phyloP scores from a whole-genome alignment of 148 eudicot species.

The Heliosperma pusillum region DNA sequence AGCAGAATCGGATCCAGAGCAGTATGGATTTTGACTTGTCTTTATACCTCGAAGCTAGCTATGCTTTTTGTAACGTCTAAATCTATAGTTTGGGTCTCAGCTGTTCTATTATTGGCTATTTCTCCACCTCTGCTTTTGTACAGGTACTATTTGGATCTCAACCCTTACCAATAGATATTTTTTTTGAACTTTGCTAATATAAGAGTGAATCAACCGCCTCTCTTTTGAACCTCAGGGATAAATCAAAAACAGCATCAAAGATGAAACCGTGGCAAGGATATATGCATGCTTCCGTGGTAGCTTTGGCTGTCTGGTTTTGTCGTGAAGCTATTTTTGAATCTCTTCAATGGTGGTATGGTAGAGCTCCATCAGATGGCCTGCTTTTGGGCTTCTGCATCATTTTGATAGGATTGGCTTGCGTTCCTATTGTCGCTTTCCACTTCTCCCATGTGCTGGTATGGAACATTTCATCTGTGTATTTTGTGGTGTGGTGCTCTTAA shows the following conservation, averaged over 20 bases:
- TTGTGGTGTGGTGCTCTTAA: not conserved
- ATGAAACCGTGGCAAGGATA: slow-evolving; percentile 98
- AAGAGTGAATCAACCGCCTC: slow-evolving; percentile 19
- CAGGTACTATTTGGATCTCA: slow-evolving; percentile 48
- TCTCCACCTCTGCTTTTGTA: slow-evolving; percentile 96
- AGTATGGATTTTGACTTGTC: slow-evolving; percentile 81
- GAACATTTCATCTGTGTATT: slow-evolving; percentile 12
- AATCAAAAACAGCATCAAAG: slow-evolving; percentile 74
- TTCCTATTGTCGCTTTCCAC: slow-evolving; percentile 90
- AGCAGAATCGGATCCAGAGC: slow-evolving; percentile 73
- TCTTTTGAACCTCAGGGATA: slow-evolving; percentile 54
- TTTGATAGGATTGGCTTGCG: slow-evolving; percentile 74
- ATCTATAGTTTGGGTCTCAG: slow-evolving; percentile 83
- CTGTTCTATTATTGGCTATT: slow-evolving; percentile 76
- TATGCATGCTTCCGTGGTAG: slow-evolving; percentile 72
- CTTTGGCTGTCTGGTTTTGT: slow-evolving; percentile 93
- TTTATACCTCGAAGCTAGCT: slow-evolving; percentile 77
- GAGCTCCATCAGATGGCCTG: slow-evolving; percentile 87
- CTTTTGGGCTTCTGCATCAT: slow-evolving; percentile 90
- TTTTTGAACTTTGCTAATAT: slow-evolving; percentile 5
- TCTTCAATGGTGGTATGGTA: slow-evolving; percentile 97
- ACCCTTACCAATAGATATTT: slow-evolving; percentile 9
- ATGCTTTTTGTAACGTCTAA: slow-evolving; percentile 86
- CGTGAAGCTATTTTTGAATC: slow-evolving; percentile 96
- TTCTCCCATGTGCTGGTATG: slow-evolving; percentile 92